These are phyloP conservation scores for Colletotrichum caudatum DNA, from an alignment of 2,329 filamentous ascomycete species.

Conservation along the genomic window DNA sequence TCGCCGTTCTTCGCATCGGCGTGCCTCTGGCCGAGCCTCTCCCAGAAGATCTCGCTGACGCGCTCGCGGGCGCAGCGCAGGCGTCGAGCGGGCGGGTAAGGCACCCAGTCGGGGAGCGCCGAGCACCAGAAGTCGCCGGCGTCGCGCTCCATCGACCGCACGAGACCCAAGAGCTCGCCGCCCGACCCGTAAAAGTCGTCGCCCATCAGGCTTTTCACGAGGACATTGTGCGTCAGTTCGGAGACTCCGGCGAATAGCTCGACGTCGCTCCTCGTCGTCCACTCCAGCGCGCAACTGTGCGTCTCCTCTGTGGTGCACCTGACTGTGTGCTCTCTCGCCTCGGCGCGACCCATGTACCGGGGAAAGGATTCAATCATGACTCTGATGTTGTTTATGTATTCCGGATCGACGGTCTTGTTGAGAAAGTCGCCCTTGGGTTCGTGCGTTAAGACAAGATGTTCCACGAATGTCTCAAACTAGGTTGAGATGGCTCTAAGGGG, in stretches of 20 bases:
- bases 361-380: conserved; percentile 32
- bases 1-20: conserved; percentile 21
- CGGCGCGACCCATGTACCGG: conserved; percentile 34
- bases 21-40: conserved; percentile 39
- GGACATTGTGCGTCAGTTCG: conserved; percentile 37
- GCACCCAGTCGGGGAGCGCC: conserved; percentile 41
- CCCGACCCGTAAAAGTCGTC: conserved; percentile 42
- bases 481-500: conserved; percentile 19
- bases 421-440: conserved; percentile 37
- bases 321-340: conserved; percentile 28
- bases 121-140: conserved; percentile 33
- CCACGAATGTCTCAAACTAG: conserved; percentile 28
- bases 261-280: conserved; percentile 25
- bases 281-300: conserved; percentile 37
- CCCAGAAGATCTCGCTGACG: conserved; percentile 41
- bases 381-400: conserved; percentile 38
- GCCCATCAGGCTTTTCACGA: conserved; percentile 41
- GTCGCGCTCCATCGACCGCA: conserved; percentile 40
- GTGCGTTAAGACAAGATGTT: conserved; percentile 14
- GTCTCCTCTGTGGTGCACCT: conserved; percentile 41
- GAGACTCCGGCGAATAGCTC: conserved; percentile 39
- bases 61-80: conserved; percentile 38
- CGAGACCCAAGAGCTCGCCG: conserved; percentile 37
- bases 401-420: conserved; percentile 41
- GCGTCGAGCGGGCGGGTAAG: conserved; percentile 35